phyloP scores from a whole-genome alignment of 176 grass and related monocot species.

The Guadua angustifolia region DNA sequence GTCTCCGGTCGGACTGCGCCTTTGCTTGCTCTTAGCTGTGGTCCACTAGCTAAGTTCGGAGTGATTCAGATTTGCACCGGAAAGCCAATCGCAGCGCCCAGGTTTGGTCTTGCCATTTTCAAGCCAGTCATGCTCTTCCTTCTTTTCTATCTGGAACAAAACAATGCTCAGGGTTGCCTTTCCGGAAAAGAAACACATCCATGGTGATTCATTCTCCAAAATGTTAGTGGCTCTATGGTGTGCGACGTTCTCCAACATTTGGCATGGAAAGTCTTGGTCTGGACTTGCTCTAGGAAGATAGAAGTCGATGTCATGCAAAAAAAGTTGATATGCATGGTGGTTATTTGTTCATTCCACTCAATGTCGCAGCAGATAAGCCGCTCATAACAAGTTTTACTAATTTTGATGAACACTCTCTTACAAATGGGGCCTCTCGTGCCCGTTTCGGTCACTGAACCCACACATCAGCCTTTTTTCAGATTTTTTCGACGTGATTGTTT shows the following conservation, averaged over 20 bases:
- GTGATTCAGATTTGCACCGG: conserved; percentile 50
- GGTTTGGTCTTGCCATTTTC: neutral
- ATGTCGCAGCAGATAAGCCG: no score
- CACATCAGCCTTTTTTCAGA: no score
- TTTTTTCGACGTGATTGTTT: no score
- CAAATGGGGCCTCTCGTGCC: neutral
- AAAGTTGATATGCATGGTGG: neutral
- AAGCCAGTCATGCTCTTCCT: neutral
- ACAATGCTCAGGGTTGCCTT: neutral
- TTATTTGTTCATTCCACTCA: neutral
- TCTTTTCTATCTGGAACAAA: no score
- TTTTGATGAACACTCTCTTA: neutral
- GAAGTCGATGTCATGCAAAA: neutral
- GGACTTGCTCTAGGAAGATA: neutral
- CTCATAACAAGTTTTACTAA: neutral
- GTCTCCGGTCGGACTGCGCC: neutral
- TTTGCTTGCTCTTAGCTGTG: conserved; percentile 26
- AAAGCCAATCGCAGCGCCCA: neutral
- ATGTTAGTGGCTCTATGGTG: neutral
- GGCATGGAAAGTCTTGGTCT: neutral
- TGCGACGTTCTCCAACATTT: conserved; percentile 26
- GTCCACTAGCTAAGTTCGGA: conserved; percentile 27
- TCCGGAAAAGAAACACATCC: neutral
- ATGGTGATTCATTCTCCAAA: neutral
- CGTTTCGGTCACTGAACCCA: no score